Conservation (phyloP, 2,329 filamentous ascomycete species). For the Triangularia setosa region DNA sequence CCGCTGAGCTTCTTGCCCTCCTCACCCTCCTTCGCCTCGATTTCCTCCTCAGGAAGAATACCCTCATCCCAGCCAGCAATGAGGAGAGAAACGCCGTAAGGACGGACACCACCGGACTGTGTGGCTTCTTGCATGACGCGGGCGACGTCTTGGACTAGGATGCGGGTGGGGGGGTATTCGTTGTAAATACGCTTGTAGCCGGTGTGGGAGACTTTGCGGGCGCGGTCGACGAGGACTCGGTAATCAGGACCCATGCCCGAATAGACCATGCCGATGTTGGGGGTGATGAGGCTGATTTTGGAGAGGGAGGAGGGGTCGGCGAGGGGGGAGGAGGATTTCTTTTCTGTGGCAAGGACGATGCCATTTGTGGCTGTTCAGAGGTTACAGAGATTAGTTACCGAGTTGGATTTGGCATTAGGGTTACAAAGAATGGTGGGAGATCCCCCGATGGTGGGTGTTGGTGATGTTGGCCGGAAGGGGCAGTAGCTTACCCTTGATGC, state of each 20-base stretch:
- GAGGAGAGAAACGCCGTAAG: slow-evolving; percentile 92
- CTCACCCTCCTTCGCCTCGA: slow-evolving; percentile 54
- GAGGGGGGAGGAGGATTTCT: slow-evolving; percentile 97
- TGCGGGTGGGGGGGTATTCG: slow-evolving; percentile 98
- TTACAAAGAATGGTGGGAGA: not conserved
- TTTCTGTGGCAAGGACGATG: slow-evolving; percentile 97
- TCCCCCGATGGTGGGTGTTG: not conserved
- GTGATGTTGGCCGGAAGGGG: slow-evolving; percentile 1
- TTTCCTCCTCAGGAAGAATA: slow-evolving; percentile 77
- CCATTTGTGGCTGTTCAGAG: slow-evolving; percentile 78
- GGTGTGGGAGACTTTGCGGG: slow-evolving; percentile 96
- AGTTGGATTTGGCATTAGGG: not conserved
- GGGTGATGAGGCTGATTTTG: slow-evolving; percentile 96
- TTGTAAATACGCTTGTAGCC: slow-evolving; percentile 99
- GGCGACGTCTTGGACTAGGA: slow-evolving; percentile 97
- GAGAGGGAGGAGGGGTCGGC: slow-evolving; percentile 92
- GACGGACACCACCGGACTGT: slow-evolving; percentile 93
- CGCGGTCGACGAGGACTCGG: slow-evolving; percentile 93
- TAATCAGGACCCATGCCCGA: slow-evolving; percentile 99
- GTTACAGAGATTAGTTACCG: not conserved
- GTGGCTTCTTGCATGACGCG: slow-evolving; percentile 98
- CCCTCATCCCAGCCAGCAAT: slow-evolving; percentile 98
- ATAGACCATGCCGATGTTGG: slow-evolving; percentile 99
- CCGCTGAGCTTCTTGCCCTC: slow-evolving; percentile 70
- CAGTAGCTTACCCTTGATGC: slow-evolving; percentile 81